Conservation (phyloP, 306 rosid genomes). For the Medicago arabica region DNA sequence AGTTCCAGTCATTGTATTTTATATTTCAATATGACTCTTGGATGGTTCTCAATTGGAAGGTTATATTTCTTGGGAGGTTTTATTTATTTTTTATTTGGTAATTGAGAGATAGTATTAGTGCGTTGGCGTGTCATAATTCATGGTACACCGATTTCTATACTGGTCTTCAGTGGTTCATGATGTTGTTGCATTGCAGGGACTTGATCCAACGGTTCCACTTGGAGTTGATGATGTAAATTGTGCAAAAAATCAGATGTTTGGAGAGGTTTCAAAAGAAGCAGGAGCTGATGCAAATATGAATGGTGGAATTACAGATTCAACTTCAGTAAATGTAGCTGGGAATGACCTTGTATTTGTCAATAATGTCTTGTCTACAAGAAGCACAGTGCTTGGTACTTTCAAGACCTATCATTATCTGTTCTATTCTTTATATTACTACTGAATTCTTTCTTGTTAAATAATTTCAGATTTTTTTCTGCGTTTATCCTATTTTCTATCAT, state of each 20-base stretch:
- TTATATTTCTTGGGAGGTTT: slow-evolving; percentile 15
- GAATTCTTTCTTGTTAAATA: slow-evolving; percentile 11
- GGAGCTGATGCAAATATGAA: slow-evolving; percentile 42
- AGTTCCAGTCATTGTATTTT: not conserved
- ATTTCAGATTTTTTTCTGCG: not conserved
- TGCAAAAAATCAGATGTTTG: slow-evolving; percentile 47
- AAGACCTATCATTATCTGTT: slow-evolving; percentile 16
- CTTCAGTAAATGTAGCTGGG: slow-evolving; percentile 45
- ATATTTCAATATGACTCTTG: not conserved
- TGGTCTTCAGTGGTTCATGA: slow-evolving; percentile 36
- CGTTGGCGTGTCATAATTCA: not conserved
- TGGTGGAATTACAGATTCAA: slow-evolving; percentile 44
- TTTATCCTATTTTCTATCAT: not conserved
- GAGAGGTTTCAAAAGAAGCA: slow-evolving; percentile 48
- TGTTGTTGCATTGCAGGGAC: slow-evolving; percentile 51
- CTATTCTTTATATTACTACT: slow-evolving; percentile 25
- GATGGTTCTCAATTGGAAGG: slow-evolving; percentile 21
- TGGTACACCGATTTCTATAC: slow-evolving; percentile 10
- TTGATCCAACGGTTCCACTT: slow-evolving; percentile 50
- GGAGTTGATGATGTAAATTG: slow-evolving; percentile 48
- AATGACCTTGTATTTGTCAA: slow-evolving; percentile 49
- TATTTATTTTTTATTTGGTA: slow-evolving; percentile 23
- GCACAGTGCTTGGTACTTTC: slow-evolving; percentile 54
- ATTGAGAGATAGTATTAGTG: slow-evolving; percentile 23
- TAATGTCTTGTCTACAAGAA: slow-evolving; percentile 46